Conservation (phyloP, 805 yeast genomes). For the Dipodascus albidus region DNA sequence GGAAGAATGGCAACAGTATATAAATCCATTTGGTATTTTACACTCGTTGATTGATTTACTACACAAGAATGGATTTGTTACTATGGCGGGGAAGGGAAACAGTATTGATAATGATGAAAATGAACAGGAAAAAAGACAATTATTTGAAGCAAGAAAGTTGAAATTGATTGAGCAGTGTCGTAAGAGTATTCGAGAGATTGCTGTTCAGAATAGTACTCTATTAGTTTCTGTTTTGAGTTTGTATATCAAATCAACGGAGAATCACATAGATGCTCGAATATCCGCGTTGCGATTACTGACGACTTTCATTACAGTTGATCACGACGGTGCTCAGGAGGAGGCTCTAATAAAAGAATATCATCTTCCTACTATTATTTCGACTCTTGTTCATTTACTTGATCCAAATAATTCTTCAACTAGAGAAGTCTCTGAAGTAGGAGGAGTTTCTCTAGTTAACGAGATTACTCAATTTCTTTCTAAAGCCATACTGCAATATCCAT, state of each 20-base stretch:
- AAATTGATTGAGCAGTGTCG: conserved; percentile 5
- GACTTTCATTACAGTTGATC: conserved; percentile 5
- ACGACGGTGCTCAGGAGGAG: background rate
- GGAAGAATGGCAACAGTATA: conserved; percentile 14
- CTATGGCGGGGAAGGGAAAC: conserved; percentile 1
- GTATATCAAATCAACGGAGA: conserved; percentile 8
- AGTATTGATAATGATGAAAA: background rate
- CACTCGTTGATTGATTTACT: conserved; percentile 10
- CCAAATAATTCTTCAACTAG: conserved; percentile 8
- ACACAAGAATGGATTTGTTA: conserved; percentile 10
- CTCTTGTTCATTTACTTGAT: conserved; percentile 12
- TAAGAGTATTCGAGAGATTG: conserved; percentile 13
- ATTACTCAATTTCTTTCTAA: conserved; percentile 12
- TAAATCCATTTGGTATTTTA: conserved; percentile 15
- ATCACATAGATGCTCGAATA: conserved; percentile 9
- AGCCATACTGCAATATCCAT: conserved; percentile 11
- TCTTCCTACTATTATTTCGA: conserved; percentile 12
- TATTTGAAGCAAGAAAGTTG: background rate
- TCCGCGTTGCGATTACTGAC: conserved; percentile 13
- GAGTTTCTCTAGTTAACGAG: conserved; percentile 13
- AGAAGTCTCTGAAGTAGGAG: conserved; percentile 8
- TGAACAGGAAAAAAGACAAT: background rate
- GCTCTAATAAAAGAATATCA: conserved; percentile 7
- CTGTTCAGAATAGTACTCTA: conserved; percentile 12
- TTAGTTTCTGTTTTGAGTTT: conserved; percentile 13